Evolutionary conservation across 371 early-diverging fungal genomes (phyloP).

Genomic region (Funneliformis caledonium): DNA sequence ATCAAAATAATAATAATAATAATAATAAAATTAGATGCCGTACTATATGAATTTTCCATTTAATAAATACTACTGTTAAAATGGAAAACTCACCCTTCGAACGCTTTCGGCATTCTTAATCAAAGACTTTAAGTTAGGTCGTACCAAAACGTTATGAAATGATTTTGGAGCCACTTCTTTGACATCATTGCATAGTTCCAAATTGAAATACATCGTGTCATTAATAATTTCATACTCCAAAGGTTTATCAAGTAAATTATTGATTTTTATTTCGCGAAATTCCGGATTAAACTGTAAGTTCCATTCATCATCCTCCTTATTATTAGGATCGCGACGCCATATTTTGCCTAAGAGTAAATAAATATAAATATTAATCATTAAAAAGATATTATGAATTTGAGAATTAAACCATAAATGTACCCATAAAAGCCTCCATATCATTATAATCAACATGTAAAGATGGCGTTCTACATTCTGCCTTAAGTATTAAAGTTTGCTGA

Average conservation of each 20-base stretch:
- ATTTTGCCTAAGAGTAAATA: constrained; percentile 35
- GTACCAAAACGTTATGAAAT: constrained; percentile 50
- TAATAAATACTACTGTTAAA: background rate
- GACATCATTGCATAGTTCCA: constrained; percentile 53
- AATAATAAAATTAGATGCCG: background rate
- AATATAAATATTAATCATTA: constrained; percentile 15
- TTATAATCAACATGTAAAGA: constrained; percentile 48
- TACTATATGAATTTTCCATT: background rate
- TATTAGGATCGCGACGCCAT: constrained; percentile 14
- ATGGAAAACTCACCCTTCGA: constrained; percentile 50
- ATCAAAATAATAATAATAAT: background rate
- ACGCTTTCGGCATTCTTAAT: constrained; percentile 58
- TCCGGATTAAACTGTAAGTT: constrained; percentile 45
- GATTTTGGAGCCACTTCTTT: constrained; percentile 44
- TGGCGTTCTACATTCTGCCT: constrained; percentile 64
- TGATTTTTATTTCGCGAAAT: constrained; percentile 48
- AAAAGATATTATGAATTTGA: background rate
- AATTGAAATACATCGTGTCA: constrained; percentile 66
- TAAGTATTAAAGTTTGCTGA: constrained; percentile 63
- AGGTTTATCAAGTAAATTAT: constrained; percentile 55
- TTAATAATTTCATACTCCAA: constrained; percentile 66
- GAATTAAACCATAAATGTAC: constrained; percentile 35
- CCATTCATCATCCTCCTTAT: constrained; percentile 45
- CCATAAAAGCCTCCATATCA: constrained; percentile 50
- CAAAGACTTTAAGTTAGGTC: constrained; percentile 57